Evolutionary conservation across 2,329 filamentous ascomycete genomes (phyloP), one percentile per base, ranked within the genome.

Genomic region (Nigrospora sphaerica): DNA sequence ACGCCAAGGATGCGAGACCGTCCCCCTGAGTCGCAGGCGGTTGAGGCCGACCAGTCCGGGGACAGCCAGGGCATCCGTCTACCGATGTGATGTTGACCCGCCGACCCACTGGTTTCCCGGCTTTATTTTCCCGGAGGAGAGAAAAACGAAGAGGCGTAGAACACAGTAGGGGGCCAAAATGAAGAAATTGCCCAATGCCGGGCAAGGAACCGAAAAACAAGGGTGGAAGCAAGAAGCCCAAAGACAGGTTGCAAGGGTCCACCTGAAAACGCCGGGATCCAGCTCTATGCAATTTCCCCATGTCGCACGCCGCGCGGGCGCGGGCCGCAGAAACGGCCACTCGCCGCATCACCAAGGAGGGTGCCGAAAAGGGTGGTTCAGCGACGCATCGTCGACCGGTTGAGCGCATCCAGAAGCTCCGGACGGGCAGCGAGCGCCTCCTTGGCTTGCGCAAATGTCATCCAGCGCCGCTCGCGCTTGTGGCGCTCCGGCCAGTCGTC

Each of bases 401-500:
- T 85, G 51, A 98, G 74, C 31, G 93, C 93, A 64, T 95, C 88
- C 53, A 92, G 73, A 49, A 98, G 74, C 74, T 97, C 93, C 2
- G 92, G 92, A 47, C 93, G 80, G 50, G 80, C 78, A 54, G 81
- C 77, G 58, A 98, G 72, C 42, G 84, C 83, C 55, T 87, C 81
- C 53, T 80, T 81, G n/a, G 93, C 93, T 65, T 95, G 81, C 43
- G 77, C 70, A 64, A 88, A 96, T 44, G 82, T 85, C 66, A 95
- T 89, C 93, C 93, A 98, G 64, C 86, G 81, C 50, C 93, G 82
- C 64, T 85, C 85, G 59, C 93, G 80, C 76, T 96, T 97, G 68
- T 95, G 82, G 72, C 80, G 86, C 73, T 98, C 93, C 1, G 93
- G 93, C 93, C 93, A 98, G 48, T 91, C 81, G 14, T 76, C 73